Evolutionary conservation across 2,329 filamentous ascomycete genomes (phyloP).

Genomic region (Hypomyces rosellus): DNA sequence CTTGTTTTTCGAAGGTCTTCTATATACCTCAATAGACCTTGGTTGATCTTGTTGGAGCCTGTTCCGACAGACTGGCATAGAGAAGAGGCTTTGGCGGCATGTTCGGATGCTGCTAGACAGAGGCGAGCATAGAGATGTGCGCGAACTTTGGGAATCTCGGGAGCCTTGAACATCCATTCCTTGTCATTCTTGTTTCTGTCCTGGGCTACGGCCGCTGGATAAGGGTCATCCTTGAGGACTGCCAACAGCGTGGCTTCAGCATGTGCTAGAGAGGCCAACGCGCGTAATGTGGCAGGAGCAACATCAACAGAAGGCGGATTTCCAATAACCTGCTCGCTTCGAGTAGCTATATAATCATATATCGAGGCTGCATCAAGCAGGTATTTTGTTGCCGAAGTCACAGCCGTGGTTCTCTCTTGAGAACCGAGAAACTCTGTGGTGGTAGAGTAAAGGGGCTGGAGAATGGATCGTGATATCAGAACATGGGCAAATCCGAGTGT

Average conservation of each 20-base stretch:
- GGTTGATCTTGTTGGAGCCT: slow-evolving; percentile 49
- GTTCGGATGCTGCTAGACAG: slow-evolving; percentile 81
- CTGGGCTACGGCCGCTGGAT: slow-evolving; percentile 75
- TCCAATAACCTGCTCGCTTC: slow-evolving; percentile 39
- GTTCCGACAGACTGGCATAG: slow-evolving; percentile 37
- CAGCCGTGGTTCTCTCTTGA: slow-evolving; percentile 62
- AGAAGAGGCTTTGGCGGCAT: slow-evolving; percentile 66
- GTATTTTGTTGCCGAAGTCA: slow-evolving; percentile 68
- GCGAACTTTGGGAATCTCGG: slow-evolving; percentile 81
- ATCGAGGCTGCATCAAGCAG: slow-evolving; percentile 74
- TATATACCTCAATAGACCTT: slow-evolving; percentile 64
- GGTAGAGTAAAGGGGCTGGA: slow-evolving; percentile 68
- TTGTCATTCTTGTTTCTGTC: slow-evolving; percentile 74
- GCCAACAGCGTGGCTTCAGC: slow-evolving; percentile 87
- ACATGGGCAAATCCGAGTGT: slow-evolving; percentile 71
- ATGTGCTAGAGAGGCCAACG: slow-evolving; percentile 60
- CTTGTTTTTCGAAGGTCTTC: slow-evolving; percentile 69
- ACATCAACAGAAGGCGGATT: slow-evolving; percentile 48
- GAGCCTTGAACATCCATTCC: slow-evolving; percentile 95
- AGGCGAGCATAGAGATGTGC: slow-evolving; percentile 82
- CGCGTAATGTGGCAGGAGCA: slow-evolving; percentile 44
- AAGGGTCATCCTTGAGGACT: slow-evolving; percentile 91
- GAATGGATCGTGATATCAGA: slow-evolving; percentile 62
- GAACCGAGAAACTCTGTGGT: slow-evolving; percentile 52
- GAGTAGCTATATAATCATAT: slow-evolving; percentile 62